A percentile compares a stretch with the other conserved stretches of the same genome.
These are phyloP conservation scores for Umbelopsis sp. DNA, from an alignment of 192 early-diverging fungal genomes.

Conservation along the genomic window DNA sequence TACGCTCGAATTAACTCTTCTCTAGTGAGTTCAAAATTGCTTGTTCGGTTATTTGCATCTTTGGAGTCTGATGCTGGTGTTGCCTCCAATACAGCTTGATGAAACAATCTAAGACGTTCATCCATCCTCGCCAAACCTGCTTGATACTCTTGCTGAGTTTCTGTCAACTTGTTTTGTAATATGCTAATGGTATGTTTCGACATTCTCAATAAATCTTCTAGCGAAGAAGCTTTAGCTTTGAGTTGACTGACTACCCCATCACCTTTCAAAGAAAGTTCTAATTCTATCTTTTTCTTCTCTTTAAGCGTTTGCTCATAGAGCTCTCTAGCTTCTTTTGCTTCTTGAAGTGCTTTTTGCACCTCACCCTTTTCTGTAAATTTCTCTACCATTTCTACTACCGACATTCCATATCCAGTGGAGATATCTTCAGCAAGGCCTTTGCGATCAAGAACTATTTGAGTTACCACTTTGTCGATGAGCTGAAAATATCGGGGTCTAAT, in stretches of 20 bases:
- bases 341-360: constrained; percentile 64
- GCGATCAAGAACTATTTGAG: constrained; percentile 81
- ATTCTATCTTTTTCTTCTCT: constrained; percentile 72
- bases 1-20: constrained; percentile 39
- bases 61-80: constrained; percentile 52
- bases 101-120: constrained; percentile 68
- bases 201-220: constrained; percentile 68
- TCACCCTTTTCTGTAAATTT: constrained; percentile 82
- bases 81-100: constrained; percentile 59
- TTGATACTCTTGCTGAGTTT: constrained; percentile 68
- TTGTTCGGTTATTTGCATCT: constrained; percentile 22
- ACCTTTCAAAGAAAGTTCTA: constrained; percentile 66
- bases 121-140: constrained; percentile 70
- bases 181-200: constrained; percentile 77
- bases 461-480: constrained; percentile 73
- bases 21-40: constrained; percentile 28
- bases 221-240: constrained; percentile 50
- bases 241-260: constrained; percentile 54
- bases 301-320: constrained; percentile 66
- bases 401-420: constrained; percentile 63
- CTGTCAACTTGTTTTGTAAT: constrained; percentile 70
- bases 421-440: constrained; percentile 57
- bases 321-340: constrained; percentile 65
- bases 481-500: constrained; percentile 74
- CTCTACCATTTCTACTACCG: constrained; percentile 69